phyloP scores from a whole-genome alignment of 2,329 filamentous ascomycete genomes.

The Aspergillus pseudoterreus region DNA sequence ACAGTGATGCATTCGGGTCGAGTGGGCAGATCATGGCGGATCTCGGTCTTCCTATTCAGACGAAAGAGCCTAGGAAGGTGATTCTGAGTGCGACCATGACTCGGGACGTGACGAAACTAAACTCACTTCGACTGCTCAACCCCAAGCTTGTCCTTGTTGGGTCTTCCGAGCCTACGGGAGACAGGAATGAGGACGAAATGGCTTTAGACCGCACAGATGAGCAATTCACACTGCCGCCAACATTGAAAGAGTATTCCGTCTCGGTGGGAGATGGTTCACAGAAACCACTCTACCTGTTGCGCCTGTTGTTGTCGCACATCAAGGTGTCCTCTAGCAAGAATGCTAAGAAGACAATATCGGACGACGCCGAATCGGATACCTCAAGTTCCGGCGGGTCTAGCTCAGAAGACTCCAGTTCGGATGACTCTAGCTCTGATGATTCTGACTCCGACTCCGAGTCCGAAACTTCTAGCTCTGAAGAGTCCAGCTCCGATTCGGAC shows the following conservation, averaged over 20 bases:
- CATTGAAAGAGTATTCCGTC: slow-evolving; percentile 63
- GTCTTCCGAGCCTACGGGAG: slow-evolving; percentile 35
- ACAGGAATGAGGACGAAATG: slow-evolving; percentile 18
- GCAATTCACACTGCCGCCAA: slow-evolving; percentile 58
- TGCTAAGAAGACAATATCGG: slow-evolving; percentile 7
- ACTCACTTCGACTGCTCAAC: slow-evolving; percentile 65
- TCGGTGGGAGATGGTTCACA: slow-evolving; percentile 65
- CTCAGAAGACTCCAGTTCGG: slow-evolving; percentile 36
- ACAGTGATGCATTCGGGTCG: slow-evolving; percentile 44
- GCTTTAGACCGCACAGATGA: slow-evolving; percentile 23
- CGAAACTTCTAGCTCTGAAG: slow-evolving; percentile 15
- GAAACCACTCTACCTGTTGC: slow-evolving; percentile 81
- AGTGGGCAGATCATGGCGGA: slow-evolving; percentile 29
- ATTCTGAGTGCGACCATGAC: slow-evolving; percentile 92
- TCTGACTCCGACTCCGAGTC: slow-evolving; percentile 24
- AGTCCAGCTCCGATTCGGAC: slow-evolving; percentile 15
- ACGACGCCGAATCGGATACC: slow-evolving; percentile 16
- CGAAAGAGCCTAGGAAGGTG: slow-evolving; percentile 65
- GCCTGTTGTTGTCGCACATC: slow-evolving; percentile 57
- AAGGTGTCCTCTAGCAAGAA: slow-evolving; percentile 18
- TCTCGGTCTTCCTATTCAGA: slow-evolving; percentile 37
- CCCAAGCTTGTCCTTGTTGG: slow-evolving; percentile 77
- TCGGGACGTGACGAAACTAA: slow-evolving; percentile 74
- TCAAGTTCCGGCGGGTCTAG: slow-evolving; percentile 30
- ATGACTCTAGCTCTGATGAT: slow-evolving; percentile 32